Conservation (phyloP, 2,329 filamentous ascomycete species). For the Orbilia javanica region DNA sequence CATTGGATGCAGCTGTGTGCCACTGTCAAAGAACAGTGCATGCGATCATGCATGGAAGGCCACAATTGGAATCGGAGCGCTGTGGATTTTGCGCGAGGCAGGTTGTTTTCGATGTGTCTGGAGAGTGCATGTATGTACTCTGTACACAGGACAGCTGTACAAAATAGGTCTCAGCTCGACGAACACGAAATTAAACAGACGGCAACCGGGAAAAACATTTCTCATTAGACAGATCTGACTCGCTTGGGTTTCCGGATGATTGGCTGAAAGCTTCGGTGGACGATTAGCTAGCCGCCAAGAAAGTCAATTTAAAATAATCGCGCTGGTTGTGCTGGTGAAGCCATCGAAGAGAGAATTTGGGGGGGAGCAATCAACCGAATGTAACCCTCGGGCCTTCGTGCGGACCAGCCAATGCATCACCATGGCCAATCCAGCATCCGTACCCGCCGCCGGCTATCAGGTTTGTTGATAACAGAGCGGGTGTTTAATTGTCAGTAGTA, state of each 20-base stretch:
- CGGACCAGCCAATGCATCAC: background rate
- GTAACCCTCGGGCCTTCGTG: constrained; percentile 38
- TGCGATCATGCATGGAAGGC: constrained; percentile 12
- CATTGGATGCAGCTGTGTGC: background rate
- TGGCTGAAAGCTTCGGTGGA: constrained; percentile 17
- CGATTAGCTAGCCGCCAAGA: constrained; percentile 51
- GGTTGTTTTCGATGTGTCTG: too few relatives aligned
- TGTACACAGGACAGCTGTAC: background rate
- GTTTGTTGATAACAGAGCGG: too few relatives aligned
- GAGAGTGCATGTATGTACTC: too few relatives aligned
- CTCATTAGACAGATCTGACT: constrained; percentile 32
- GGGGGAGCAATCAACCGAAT: constrained; percentile 28
- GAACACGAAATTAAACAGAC: constrained; percentile 54
- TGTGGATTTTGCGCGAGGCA: background rate
- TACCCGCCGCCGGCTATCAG: too few relatives aligned
- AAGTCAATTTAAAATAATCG: constrained; percentile 50
- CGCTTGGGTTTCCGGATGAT: constrained; percentile 41
- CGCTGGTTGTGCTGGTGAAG: constrained; percentile 19
- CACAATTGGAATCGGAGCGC: background rate
- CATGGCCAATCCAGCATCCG: background rate
- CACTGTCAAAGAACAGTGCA: constrained; percentile 14
- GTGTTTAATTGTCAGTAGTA: too few relatives aligned
- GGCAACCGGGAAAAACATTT: constrained; percentile 36
- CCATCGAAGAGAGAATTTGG: background rate
- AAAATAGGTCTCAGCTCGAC: constrained; percentile 18